Base-by-base conservation (phyloP, 441 rosid genomes). In the Isatis lusitanica region DNA sequence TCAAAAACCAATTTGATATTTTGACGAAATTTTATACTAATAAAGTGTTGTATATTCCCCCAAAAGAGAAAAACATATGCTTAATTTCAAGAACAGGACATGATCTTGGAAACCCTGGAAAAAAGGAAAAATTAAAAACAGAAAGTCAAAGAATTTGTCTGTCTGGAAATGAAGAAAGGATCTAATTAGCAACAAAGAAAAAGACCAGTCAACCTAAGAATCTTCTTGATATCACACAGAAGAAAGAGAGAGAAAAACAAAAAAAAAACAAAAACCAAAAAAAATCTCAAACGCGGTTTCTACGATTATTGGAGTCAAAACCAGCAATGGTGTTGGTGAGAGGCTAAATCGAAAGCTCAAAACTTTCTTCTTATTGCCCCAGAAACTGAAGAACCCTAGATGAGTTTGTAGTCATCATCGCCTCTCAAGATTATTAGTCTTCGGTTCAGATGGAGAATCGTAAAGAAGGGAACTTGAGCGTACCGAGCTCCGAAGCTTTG, bases 401-500 rank as follows among this genome's bases (percentile, higher is more conserved):
- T 6, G 28, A 52, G 30, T 21, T 57, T 2, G 35, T 76, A 21
- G 24, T 59, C 44, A 9, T 63, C 73, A 50, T 71, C 72, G 30
- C 39, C 57, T 17, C 36, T 58, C 39, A 56, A 62, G 9, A 35
- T 35, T 35, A 38, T 62, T 62, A 62, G 28, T 62, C 55, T 46
- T 16, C 46, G 15, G n/a, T 33, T 12, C 15, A 5, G 64, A 76
- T 71, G 77, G 80, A 77, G 70, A 72, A 72, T 72, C 74, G 74
- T 71, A 68, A 81, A 64, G 74, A 69, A 48, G 79, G 74, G 55
- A 75, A 79, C 84, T 75, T 83, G 51, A 81, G 82, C 65, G 30
- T 71, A 15, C 66, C 83, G 10, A 74, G 79, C 82, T 84, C 86
- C 0, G 91, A 87, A 80, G 92, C 94, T 72, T 79, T 88, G 89